Conservation (phyloP, 805 yeast species). For the Jamesozyma spencerorum region DNA sequence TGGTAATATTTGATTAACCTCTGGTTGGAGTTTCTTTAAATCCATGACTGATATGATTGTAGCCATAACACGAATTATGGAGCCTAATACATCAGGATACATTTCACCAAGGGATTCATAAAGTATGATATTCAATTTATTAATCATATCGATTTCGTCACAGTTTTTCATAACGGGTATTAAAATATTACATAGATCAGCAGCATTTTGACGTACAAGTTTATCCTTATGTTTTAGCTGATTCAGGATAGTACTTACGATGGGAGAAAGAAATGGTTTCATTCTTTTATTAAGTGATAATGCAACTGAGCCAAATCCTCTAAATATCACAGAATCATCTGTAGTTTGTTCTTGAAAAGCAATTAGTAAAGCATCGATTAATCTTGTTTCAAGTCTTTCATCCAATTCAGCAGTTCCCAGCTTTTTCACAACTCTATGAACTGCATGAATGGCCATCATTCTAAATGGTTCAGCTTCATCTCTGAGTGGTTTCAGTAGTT, state of each 20-base stretch:
- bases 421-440: conserved; percentile 43
- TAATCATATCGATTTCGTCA: conserved; percentile 51
- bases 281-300: conserved; percentile 53
- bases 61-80: conserved; percentile 63
- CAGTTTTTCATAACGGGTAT: conserved; percentile 61
- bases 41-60: conserved; percentile 55
- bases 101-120: conserved; percentile 92
- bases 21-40: conserved; percentile 60
- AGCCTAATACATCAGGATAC: conserved; percentile 86
- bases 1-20: conserved; percentile 73
- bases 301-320: conserved; percentile 57
- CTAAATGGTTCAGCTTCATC: conserved; percentile 80
- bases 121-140: conserved; percentile 62
- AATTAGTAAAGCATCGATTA: conserved; percentile 71
- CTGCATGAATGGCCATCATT: conserved; percentile 66
- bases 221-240: conserved; percentile 64
- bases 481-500: conserved; percentile 49
- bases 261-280: conserved; percentile 62
- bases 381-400: conserved; percentile 49
- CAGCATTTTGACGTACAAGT: conserved; percentile 72
- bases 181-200: conserved; percentile 59
- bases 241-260: conserved; percentile 62
- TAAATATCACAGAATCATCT: conserved; percentile 47
- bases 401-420: conserved; percentile 53
- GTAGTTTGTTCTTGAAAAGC: conserved; percentile 73